Percentiles rank a stretch among this genome's conserved stretches.
These are phyloP conservation scores for Atkinsonella hypoxylon DNA, from an alignment of 2,329 filamentous ascomycete species.

Conservation along the genomic window DNA sequence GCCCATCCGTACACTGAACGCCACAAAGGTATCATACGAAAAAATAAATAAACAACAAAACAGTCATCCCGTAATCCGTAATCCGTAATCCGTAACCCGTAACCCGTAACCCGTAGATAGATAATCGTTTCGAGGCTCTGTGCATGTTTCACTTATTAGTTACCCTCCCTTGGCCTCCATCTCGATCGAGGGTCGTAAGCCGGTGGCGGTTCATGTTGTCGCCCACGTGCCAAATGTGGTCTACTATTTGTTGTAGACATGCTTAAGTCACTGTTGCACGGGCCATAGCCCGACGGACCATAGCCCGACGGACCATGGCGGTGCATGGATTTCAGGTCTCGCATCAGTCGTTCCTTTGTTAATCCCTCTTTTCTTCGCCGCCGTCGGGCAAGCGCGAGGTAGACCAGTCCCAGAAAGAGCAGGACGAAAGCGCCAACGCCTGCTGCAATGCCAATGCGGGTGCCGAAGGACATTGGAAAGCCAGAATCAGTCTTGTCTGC, in stretches of 20 bases:
- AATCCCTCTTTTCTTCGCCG: constrained; percentile 10
- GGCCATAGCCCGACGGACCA: neutral
- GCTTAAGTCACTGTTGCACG: constrained; percentile 1
- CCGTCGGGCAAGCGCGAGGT: constrained; percentile 16
- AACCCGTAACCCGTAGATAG: neutral
- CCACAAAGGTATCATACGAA: constrained; percentile 4
- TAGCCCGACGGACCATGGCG: neutral
- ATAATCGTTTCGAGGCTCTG: neutral
- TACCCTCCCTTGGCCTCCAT: neutral
- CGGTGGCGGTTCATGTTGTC: constrained; percentile 16
- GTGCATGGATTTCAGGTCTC: constrained; percentile 6
- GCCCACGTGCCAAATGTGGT: neutral
- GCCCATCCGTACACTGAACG: constrained; percentile 1
- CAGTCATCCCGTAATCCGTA: neutral
- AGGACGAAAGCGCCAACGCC: constrained; percentile 19
- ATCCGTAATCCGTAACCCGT: no score
- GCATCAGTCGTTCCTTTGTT: constrained; percentile 8
- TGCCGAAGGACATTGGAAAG: constrained; percentile 16
- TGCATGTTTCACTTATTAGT: neutral
- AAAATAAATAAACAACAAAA: neutral
- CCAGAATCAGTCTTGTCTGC: constrained; percentile 14
- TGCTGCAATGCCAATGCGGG: constrained; percentile 24
- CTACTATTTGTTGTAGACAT: neutral
- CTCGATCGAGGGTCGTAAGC: constrained; percentile 19
- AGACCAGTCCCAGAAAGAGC: constrained; percentile 15